These are phyloP conservation scores for Ophiocordyceps camponoti-saundersi DNA, from an alignment of 2,329 filamentous ascomycete species.

Conservation along the genomic window DNA sequence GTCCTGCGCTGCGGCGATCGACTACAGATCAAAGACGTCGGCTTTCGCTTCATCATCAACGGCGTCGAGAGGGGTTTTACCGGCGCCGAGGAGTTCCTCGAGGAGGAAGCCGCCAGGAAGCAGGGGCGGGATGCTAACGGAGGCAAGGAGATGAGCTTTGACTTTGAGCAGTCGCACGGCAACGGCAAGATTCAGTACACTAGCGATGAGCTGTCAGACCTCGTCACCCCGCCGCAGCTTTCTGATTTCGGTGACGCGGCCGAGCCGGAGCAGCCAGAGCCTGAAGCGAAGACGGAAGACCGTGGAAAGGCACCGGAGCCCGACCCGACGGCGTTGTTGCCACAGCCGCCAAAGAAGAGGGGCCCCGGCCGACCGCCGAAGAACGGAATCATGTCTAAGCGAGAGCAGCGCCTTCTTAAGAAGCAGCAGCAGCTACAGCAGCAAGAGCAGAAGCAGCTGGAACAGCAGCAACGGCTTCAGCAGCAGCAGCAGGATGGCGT, in stretches of 20 bases:
- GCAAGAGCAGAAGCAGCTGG: background rate
- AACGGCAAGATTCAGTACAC: constrained; percentile 38
- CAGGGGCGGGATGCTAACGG: constrained; percentile 34
- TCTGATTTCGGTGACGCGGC: constrained; percentile 18
- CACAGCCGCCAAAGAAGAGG: constrained; percentile 44
- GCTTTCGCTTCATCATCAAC: constrained; percentile 52
- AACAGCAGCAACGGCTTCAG: background rate
- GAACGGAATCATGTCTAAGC: constrained; percentile 69
- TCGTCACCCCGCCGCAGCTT: constrained; percentile 22
- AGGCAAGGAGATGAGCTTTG: constrained; percentile 57
- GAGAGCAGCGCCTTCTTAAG: constrained; percentile 48
- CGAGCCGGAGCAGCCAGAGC: constrained; percentile 7
- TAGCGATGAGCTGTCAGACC: constrained; percentile 32
- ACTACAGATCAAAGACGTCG: constrained; percentile 57
- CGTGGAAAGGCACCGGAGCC: constrained; percentile 12
- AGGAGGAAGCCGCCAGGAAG: constrained; percentile 30
- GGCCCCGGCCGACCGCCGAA: constrained; percentile 70
- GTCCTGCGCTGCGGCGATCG: constrained; percentile 45
- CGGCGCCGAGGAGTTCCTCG: constrained; percentile 37
- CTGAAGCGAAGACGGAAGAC: constrained; percentile 9
- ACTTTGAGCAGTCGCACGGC: constrained; percentile 47
- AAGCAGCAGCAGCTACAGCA: constrained; percentile 25
- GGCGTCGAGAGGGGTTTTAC: constrained; percentile 39
- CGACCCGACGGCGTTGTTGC: constrained; percentile 15
- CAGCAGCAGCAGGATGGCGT: constrained; percentile 10